These are phyloP conservation scores for Coprinopsis sp. DNA, from an alignment of 768 basidiomycete species.

Conservation along the genomic window DNA sequence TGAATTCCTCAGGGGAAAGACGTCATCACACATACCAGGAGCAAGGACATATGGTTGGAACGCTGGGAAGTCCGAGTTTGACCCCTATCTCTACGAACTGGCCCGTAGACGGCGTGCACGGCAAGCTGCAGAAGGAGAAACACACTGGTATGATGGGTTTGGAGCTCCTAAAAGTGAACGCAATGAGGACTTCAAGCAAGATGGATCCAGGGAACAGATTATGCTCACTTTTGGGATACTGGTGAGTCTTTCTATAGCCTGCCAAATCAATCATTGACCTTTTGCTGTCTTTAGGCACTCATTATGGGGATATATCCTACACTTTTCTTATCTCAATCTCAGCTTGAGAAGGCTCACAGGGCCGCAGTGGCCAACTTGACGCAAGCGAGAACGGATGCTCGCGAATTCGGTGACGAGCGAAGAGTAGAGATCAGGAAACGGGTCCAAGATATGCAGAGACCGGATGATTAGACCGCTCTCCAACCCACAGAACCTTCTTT, in stretches of 20 bases:
- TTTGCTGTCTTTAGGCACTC: conserved; percentile 4
- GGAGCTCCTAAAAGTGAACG: conserved; percentile 24
- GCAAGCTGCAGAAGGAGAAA: conserved; percentile 25
- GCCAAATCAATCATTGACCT: not conserved
- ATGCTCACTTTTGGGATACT: conserved; percentile 45
- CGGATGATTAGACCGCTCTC: too few relatives aligned
- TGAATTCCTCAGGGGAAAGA: conserved; percentile 44
- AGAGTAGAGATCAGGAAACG: conserved; percentile 46
- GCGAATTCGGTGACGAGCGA: conserved; percentile 49
- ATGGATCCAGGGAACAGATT: conserved; percentile 47
- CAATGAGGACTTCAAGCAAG: conserved; percentile 27
- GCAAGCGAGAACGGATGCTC: conserved; percentile 53
- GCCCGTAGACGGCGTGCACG: conserved; percentile 41
- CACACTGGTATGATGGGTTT: conserved; percentile 15
- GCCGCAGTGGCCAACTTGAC: conserved; percentile 55
- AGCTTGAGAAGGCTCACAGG: conserved; percentile 41
- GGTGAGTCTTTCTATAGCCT: conserved; percentile 28
- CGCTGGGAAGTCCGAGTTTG: conserved; percentile 22
- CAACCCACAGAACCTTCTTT: not conserved
- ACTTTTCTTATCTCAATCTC: conserved; percentile 30
- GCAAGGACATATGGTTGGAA: conserved; percentile 15
- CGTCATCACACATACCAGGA: conserved; percentile 15
- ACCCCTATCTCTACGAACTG: conserved; percentile 49
- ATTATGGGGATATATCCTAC: conserved; percentile 13
- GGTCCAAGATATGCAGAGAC: conserved; percentile 33